phyloP scores from a whole-genome alignment of 1,139 yeast species.

The Sugiyamaella castrensis region DNA sequence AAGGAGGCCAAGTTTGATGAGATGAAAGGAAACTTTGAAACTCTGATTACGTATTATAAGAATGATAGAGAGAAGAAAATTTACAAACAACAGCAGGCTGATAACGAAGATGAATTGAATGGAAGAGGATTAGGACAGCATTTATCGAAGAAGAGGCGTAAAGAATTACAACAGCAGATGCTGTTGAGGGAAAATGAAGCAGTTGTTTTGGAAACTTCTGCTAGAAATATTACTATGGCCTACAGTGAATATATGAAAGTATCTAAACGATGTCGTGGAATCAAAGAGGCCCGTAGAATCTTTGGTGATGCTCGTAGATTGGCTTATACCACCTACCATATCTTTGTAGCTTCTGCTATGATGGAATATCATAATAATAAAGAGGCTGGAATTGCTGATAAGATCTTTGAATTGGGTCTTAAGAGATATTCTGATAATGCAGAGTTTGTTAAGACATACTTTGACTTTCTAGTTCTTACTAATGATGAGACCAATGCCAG shows the following conservation, averaged over 20 bases:
- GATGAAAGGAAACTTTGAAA: constrained; percentile 52
- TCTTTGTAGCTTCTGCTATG: constrained; percentile 78
- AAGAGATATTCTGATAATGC: constrained; percentile 53
- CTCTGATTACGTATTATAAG: constrained; percentile 43
- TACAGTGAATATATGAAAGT: constrained; percentile 39
- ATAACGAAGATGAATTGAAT: constrained; percentile 9
- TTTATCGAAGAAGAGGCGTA: constrained; percentile 3
- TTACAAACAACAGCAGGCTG: constrained; percentile 13
- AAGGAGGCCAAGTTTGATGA: constrained; percentile 50
- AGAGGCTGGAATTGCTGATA: constrained; percentile 65
- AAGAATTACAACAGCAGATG: constrained; percentile 6
- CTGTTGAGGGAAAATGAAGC: constrained; percentile 4
- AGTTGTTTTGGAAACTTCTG: constrained; percentile 22
- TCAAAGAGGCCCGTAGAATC: constrained; percentile 41
- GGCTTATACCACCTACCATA: constrained; percentile 66
- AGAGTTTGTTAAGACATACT: constrained; percentile 62
- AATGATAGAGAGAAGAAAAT: constrained; percentile 31
- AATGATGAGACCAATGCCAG: constrained; percentile 82
- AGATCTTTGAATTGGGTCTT: constrained; percentile 78
- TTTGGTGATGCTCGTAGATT: constrained; percentile 70
- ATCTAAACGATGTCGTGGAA: constrained; percentile 40
- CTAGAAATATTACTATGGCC: constrained; percentile 35
- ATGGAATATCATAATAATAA: constrained; percentile 67
- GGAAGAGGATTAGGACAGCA: background rate
- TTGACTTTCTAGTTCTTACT: constrained; percentile 65